Conservation (phyloP, 2,329 filamentous ascomycete genomes). For the Sporothrix globosa region DNA sequence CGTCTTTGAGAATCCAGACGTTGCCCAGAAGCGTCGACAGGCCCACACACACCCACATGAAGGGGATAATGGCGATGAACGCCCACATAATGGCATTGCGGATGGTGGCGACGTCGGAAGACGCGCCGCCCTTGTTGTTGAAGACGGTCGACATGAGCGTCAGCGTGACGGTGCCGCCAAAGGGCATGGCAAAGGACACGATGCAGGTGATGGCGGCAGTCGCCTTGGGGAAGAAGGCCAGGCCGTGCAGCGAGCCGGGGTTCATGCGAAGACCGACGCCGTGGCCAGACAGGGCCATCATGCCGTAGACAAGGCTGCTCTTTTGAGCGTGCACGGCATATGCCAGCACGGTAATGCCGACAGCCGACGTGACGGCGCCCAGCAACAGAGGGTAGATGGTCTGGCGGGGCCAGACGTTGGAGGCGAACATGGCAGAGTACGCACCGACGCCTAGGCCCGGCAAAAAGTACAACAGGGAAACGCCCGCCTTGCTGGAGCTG, state of each 20-base stretch:
- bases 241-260: conserved; percentile 62
- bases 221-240: conserved; percentile 61
- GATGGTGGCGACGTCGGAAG: not conserved
- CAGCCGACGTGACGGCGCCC: conserved; percentile 59
- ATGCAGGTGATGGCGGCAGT: conserved; percentile 64
- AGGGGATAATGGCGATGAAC: conserved; percentile 62
- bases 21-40: conserved; percentile 39
- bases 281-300: conserved; percentile 66
- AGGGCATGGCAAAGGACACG: conserved; percentile 61
- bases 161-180: conserved; percentile 67
- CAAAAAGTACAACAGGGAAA: conserved; percentile 61
- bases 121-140: conserved; percentile 53
- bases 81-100: conserved; percentile 62
- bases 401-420: conserved; percentile 64
- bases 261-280: conserved; percentile 68
- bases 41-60: conserved; percentile 49
- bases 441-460: conserved; percentile 65
- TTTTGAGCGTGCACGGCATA: conserved; percentile 41
- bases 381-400: conserved; percentile 62
- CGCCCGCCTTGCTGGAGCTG: conserved; percentile 48
- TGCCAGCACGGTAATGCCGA: conserved; percentile 61
- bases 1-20: conserved; percentile 39
- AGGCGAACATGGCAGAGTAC: conserved; percentile 60
- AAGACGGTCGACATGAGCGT: conserved; percentile 72
- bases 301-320: conserved; percentile 55